Conservation (phyloP, 73 alveolate genomes). For the Stentor coeruleus region DNA sequence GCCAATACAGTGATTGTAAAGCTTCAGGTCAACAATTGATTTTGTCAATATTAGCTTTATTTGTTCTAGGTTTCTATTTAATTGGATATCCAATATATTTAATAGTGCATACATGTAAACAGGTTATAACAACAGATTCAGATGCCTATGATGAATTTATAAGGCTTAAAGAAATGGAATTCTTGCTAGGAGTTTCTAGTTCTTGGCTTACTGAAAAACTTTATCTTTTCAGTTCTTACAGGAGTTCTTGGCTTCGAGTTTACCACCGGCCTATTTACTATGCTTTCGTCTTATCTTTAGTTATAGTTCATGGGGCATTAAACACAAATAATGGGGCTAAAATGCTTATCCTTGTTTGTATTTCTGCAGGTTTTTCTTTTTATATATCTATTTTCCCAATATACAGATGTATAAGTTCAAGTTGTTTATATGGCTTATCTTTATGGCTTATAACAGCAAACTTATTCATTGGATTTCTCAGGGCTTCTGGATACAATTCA, state of each 20-base stretch:
- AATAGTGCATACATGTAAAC: not conserved
- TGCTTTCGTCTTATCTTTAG: not conserved
- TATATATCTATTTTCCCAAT: not conserved
- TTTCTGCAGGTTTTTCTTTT: not conserved
- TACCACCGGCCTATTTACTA: not conserved
- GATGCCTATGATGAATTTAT: not conserved
- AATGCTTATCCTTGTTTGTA: not conserved
- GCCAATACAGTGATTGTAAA: not conserved
- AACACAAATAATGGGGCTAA: not conserved
- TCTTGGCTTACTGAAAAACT: constrained; percentile 12
- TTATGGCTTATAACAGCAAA: not conserved
- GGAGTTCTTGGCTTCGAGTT: not conserved
- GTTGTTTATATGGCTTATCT: not conserved
- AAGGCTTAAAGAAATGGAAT: not conserved
- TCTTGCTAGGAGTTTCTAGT: not conserved
- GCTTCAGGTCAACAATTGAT: not conserved
- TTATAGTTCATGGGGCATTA: not conserved
- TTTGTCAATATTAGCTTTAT: not conserved
- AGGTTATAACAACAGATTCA: not conserved
- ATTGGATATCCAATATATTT: not conserved
- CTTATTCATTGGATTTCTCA: not conserved
- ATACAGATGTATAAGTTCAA: constrained; percentile 7
- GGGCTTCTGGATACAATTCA: not conserved
- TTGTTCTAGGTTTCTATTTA: not conserved
- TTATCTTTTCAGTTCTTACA: not conserved